Percentiles rank a stretch among this genome's conserved stretches.
Evolutionary conservation across 768 basidiomycete species (phyloP).

Genomic region (Mycena filopes): DNA sequence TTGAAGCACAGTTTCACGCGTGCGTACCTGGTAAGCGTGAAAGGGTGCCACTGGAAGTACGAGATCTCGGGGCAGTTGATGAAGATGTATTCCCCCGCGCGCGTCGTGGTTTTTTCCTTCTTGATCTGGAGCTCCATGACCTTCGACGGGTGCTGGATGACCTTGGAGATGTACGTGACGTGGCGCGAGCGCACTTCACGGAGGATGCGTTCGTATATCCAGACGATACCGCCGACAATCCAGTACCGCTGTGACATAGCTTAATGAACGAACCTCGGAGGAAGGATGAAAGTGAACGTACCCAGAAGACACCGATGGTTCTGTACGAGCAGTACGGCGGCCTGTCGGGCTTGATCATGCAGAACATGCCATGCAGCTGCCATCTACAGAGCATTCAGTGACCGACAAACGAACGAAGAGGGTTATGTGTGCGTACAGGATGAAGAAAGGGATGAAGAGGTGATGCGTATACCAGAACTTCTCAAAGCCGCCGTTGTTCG

Average conservation of each 20-base stretch:
- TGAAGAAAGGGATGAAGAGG: conserved; percentile 93
- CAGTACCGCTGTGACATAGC: conserved; percentile 77
- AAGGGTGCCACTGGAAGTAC: conserved; percentile 97
- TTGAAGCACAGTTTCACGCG: not conserved
- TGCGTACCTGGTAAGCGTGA: conserved; percentile 86
- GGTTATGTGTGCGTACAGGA: conserved; percentile 84
- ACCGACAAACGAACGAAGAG: conserved; percentile 55
- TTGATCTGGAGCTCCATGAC: conserved; percentile 81
- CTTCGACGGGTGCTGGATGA: conserved; percentile 94
- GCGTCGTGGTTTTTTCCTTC: conserved; percentile 47
- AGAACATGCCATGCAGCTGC: conserved; percentile 98
- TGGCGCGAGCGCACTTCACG: conserved; percentile 94
- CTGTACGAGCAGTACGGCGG: conserved; percentile 89
- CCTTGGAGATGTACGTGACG: conserved; percentile 91
- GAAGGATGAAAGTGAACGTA: conserved; percentile 47
- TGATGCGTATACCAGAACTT: conserved; percentile 92
- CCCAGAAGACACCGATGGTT: conserved; percentile 95
- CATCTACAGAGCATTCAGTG: conserved; percentile 43
- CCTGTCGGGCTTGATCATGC: conserved; percentile 93
- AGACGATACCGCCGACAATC: conserved; percentile 87
- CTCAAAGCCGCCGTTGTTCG: conserved; percentile 72
- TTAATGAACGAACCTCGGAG: not conserved
- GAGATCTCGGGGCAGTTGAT: conserved; percentile 90
- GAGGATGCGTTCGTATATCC: conserved; percentile 88
- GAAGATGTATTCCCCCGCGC: conserved; percentile 95